Evolutionary conservation across 129 eudicot genomes (phyloP).

Genomic region (Flaveria sonorensis): DNA sequence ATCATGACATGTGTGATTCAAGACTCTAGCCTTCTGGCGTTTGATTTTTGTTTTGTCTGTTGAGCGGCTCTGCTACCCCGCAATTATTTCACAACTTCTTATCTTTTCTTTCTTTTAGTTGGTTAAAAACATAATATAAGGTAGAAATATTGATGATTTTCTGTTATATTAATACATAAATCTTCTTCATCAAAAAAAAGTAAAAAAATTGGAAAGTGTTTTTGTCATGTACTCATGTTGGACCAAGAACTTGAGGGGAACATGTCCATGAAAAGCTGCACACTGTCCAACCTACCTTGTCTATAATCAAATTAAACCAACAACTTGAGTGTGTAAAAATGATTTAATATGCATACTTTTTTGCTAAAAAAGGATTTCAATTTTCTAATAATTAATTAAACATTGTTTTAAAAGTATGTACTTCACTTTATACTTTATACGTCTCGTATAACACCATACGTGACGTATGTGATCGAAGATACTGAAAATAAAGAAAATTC

Average conservation of each 20-base stretch:
- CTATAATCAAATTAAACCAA: constrained; percentile 2
- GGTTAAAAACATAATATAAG: background rate
- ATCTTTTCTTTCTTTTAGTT: too few relatives aligned
- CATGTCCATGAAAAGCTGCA: constrained; percentile 42
- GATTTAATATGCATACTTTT: background rate
- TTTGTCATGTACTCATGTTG: constrained; percentile 7
- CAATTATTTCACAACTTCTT: too few relatives aligned
- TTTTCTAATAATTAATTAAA: background rate
- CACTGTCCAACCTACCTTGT: constrained; percentile 27
- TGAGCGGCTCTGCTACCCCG: too few relatives aligned
- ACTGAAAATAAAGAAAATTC: too few relatives aligned
- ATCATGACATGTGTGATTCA: too few relatives aligned
- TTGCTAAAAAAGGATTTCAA: background rate
- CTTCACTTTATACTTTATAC: too few relatives aligned
- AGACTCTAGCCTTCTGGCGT: too few relatives aligned
- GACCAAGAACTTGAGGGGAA: constrained; percentile 38
- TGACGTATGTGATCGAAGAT: too few relatives aligned
- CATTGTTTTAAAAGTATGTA: background rate
- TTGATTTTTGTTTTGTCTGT: too few relatives aligned
- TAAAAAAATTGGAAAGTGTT: constrained; percentile 7
- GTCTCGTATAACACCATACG: too few relatives aligned
- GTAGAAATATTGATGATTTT: background rate
- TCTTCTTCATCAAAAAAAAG: background rate
- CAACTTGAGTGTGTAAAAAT: background rate
- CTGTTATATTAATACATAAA: background rate